phyloP scores from a whole-genome alignment of 192 early-diverging fungal species.

The Coemansia sp. region DNA sequence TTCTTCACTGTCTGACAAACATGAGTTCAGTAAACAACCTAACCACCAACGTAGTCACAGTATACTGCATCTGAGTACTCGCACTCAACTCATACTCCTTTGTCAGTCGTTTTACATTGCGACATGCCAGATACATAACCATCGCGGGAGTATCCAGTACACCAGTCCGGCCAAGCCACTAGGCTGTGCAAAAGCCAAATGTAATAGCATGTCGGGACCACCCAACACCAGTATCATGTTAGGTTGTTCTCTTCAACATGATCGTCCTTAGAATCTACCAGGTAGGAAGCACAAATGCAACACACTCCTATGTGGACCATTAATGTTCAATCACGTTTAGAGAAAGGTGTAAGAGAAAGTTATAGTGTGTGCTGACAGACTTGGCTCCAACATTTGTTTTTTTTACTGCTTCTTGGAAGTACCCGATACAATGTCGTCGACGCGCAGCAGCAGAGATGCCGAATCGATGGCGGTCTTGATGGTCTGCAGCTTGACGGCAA shows the following conservation, averaged over 20 bases:
- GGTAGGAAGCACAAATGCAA: not conserved
- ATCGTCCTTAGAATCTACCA: not conserved
- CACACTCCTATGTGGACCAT: not conserved
- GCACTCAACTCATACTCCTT: not conserved
- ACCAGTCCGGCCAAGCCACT: no score
- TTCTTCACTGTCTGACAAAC: not conserved
- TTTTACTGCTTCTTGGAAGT: constrained; percentile 41
- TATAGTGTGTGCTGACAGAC: not conserved
- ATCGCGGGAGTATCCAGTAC: no score
- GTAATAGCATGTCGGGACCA: no score
- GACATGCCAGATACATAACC: not conserved
- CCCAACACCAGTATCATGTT: no score
- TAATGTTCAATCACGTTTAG: not conserved
- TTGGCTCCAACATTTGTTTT: not conserved
- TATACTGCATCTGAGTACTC: not conserved
- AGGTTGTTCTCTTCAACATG: no score
- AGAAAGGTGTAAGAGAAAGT: not conserved
- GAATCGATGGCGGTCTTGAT: constrained; percentile 99
- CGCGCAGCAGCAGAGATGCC: constrained; percentile 77
- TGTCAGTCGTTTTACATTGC: not conserved
- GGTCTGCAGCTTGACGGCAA: constrained; percentile 99
- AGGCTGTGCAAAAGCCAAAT: no score
- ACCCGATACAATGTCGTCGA: constrained; percentile 95
- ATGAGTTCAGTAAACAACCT: constrained; percentile 1
- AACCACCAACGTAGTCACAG: constrained; percentile 4